A percentile compares a stretch with the other conserved stretches of the same genome.
These are phyloP conservation scores for Mediolabrus comicus DNA, from an alignment of 108 stramenopile species.

Conservation along the genomic window DNA sequence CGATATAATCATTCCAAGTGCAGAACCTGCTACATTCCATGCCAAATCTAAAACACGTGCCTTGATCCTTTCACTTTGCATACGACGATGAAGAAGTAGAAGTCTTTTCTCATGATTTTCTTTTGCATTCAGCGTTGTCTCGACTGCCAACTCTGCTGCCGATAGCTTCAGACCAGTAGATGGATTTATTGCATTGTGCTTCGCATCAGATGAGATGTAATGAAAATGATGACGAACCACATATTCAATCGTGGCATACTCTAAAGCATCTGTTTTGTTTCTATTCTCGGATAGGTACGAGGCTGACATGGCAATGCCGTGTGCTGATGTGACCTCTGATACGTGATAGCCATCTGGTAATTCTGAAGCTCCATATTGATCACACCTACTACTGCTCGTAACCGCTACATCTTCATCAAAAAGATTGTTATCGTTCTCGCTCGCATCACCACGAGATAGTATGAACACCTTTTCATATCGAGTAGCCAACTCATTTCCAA, in stretches of 20 bases:
- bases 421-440: not conserved
- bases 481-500: conserved; percentile 91
- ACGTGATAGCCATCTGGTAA: conserved; percentile 30
- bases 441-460: conserved; percentile 39
- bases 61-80: conserved; percentile 58
- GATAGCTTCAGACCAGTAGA: not conserved
- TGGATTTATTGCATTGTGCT: not conserved
- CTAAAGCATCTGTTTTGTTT: conserved; percentile 47
- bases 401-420: conserved; percentile 1
- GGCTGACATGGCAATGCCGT: conserved; percentile 18
- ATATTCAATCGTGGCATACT: conserved; percentile 59
- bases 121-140: conserved; percentile 25
- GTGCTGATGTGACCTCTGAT: conserved; percentile 17
- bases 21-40: conserved; percentile 45
- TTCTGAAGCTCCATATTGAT: conserved; percentile 36
- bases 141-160: conserved; percentile 36
- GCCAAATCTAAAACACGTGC: conserved; percentile 34
- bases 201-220: conserved; percentile 55
- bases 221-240: conserved; percentile 80
- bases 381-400: not conserved
- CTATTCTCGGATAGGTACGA: not conserved
- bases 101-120: conserved; percentile 37
- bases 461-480: conserved; percentile 85
- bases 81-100: conserved; percentile 28
- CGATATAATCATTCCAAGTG: conserved; percentile 48